Base-by-base conservation (phyloP, 2,329 filamentous ascomycete species). In the Thielaviopsis musarum region DNA sequence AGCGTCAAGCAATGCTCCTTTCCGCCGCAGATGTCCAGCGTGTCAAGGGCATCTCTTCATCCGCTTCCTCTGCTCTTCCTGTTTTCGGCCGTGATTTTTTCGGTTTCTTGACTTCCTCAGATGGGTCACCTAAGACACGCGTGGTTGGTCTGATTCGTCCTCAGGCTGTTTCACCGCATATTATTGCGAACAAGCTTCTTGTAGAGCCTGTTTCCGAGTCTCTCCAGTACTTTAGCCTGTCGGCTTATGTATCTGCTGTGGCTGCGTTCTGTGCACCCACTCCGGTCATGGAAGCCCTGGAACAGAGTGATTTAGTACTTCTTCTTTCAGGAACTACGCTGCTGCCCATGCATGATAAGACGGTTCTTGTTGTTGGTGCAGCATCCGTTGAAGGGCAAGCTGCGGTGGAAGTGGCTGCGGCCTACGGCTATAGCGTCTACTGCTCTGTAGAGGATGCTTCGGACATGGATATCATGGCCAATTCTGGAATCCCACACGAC, bases 321-420 rank as follows among this genome's bases (percentile, higher is more conserved):
- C 2, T 49, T 21, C n/a, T 49, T 21, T 49, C 45, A 4, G 9
- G n/a, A 10, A 5, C n/a, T 49, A 4, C n/a, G 19, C 7, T 21
- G 19, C 7, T 21, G 7, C 45, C 45, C 4, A 13, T 49, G 4
- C 45, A 49, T 49, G 6, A 52, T 48, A n/a, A 64, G 65, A 69
- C 63, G 2, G 68, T 77, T 4, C 67, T 79, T 3, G 67, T 79
- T 19, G 73, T 76, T 57, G 69, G 70, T 10, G 76, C 71, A 2
- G 70, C 73, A 3, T 73, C 74, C 54, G 68, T 69, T 0, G 67
- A 73, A 21, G 76, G 77, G 1, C 69, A 74, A 45, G 72, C 72
- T 10, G 75, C 74, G 2, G 64, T 79, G 2, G 68, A 70, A 12
- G 62, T 78, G 2, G 73, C 73, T 24, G 66, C 64, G 52, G 59